Evolutionary conservation across 352 stramenopile genomes (phyloP).

Genomic region (Phytophthora sansomeana): DNA sequence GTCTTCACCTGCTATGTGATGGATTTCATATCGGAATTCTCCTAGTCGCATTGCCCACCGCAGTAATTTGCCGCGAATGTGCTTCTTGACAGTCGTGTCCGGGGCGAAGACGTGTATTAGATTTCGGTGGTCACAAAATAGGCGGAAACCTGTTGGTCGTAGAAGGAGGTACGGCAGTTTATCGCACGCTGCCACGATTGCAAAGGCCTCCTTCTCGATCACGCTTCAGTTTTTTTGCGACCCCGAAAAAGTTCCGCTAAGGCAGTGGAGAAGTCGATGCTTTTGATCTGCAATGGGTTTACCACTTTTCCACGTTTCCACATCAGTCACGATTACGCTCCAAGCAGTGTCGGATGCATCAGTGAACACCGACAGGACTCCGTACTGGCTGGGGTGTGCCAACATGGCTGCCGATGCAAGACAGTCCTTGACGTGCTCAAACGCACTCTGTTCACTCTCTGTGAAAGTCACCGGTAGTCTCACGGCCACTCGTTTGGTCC

Average conservation of each 20-base stretch:
- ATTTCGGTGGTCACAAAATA: constrained; percentile 16
- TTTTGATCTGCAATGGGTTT: neutral
- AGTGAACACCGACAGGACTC: constrained; percentile 2
- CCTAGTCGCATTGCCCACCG: constrained; percentile 6
- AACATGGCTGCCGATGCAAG: neutral
- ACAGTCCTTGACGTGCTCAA: too few relatives aligned
- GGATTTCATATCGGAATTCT: constrained; percentile 8
- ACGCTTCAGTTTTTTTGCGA: constrained; percentile 13
- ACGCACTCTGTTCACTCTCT: too few relatives aligned
- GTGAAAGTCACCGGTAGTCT: too few relatives aligned
- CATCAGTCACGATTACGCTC: constrained; percentile 10
- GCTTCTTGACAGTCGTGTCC: constrained; percentile 2
- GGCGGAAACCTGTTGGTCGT: neutral
- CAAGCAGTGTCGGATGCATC: constrained; percentile 7
- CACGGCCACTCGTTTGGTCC: too few relatives aligned
- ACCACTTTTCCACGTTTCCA: neutral
- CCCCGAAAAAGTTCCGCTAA: neutral
- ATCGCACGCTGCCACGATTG: constrained; percentile 27
- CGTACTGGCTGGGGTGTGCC: neutral
- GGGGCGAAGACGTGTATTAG: constrained; percentile 11
- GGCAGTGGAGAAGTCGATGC: neutral
- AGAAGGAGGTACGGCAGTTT: constrained; percentile 25
- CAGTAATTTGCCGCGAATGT: constrained; percentile 5
- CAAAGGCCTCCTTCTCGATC: constrained; percentile 2
- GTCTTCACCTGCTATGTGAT: constrained; percentile 5